phyloP scores from a whole-genome alignment of 116 monocot species.

The Dioscorea cayenensis region DNA sequence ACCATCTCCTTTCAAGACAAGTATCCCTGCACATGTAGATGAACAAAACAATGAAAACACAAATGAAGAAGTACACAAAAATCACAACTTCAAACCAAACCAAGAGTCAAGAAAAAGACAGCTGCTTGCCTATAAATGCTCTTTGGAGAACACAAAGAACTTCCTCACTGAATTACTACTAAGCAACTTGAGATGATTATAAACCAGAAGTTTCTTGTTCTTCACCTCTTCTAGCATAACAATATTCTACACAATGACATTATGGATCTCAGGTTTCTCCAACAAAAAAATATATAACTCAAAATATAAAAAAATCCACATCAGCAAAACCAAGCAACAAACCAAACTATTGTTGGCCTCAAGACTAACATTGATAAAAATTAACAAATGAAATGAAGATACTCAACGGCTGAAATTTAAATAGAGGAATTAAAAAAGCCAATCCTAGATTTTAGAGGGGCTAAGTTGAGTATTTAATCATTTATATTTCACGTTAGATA shows the following conservation, averaged over 20 bases:
- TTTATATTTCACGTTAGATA: no score
- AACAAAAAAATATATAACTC: conserved; percentile 74
- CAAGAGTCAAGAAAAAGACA: not conserved
- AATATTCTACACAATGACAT: conserved; percentile 68
- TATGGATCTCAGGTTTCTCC: conserved; percentile 77
- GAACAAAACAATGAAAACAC: not conserved
- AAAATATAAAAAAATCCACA: not conserved
- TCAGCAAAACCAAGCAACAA: not conserved
- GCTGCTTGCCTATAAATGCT: conserved; percentile 57
- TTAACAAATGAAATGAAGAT: no score
- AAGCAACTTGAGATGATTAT: conserved; percentile 61
- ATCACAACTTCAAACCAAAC: not conserved
- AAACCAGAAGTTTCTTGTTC: conserved; percentile 75
- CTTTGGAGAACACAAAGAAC: conserved; percentile 87
- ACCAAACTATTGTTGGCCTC: not conserved
- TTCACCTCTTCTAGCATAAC: conserved; percentile 85
- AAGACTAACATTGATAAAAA: no score
- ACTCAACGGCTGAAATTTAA: no score
- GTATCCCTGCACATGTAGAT: conserved; percentile 50
- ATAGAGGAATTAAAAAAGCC: no score
- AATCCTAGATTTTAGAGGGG: no score
- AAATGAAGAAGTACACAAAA: not conserved
- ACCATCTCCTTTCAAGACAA: conserved; percentile 78
- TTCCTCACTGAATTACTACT: conserved; percentile 48
- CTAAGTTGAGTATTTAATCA: no score